These are phyloP conservation scores for Nakazawaea sp. DNA, from an alignment of 805 yeast species.

Conservation along the genomic window DNA sequence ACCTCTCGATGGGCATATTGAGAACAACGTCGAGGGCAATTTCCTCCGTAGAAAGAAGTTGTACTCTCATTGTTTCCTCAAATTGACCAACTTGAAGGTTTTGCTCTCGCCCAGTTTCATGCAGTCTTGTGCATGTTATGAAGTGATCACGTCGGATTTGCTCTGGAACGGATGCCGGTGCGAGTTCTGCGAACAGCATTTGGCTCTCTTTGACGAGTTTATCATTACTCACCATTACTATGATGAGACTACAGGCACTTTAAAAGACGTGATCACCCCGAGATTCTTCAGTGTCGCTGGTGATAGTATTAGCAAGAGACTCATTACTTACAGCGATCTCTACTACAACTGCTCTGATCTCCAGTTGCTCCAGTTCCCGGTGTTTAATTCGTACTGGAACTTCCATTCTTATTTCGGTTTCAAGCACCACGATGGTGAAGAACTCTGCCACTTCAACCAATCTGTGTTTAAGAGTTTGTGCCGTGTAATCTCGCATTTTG, in stretches of 20 bases:
- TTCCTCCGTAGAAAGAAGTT: constrained; percentile 51
- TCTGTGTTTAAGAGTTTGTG: constrained; percentile 33
- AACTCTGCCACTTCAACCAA: constrained; percentile 35
- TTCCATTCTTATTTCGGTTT: constrained; percentile 40
- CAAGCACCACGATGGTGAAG: constrained; percentile 29
- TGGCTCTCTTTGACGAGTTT: constrained; percentile 51
- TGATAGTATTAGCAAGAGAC: constrained; percentile 32
- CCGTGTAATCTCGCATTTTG: constrained; percentile 39
- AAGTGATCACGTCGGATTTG: constrained; percentile 59
- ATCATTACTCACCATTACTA: constrained; percentile 60
- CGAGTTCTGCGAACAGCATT: constrained; percentile 37
- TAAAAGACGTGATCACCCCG: constrained; percentile 56
- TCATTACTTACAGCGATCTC: constrained; percentile 15
- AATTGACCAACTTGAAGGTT: constrained; percentile 30
- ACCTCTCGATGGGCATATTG: constrained; percentile 48
- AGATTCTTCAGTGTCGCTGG: constrained; percentile 49
- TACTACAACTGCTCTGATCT: constrained; percentile 22
- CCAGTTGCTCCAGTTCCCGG: constrained; percentile 23
- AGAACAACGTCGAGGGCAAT: constrained; percentile 71
- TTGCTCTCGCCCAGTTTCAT: constrained; percentile 54
- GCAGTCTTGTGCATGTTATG: constrained; percentile 59
- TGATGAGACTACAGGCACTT: constrained; percentile 34
- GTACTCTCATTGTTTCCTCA: constrained; percentile 42
- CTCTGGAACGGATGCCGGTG: constrained; percentile 79
- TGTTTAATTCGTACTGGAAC: constrained; percentile 33